These are phyloP conservation scores for Calonectria ilicicola DNA, from an alignment of 2,329 filamentous ascomycete genomes.

Conservation along the genomic window DNA sequence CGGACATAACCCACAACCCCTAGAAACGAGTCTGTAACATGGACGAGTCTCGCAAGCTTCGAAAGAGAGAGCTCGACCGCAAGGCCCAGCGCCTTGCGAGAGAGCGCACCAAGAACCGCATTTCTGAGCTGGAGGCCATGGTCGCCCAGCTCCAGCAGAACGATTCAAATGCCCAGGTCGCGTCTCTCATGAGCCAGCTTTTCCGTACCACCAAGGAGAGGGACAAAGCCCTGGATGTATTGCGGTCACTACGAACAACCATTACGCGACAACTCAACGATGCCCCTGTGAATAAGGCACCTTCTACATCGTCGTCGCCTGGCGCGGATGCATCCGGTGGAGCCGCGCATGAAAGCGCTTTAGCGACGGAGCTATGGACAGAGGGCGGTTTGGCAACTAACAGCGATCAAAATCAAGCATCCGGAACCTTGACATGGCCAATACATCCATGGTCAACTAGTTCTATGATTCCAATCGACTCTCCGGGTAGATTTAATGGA, in stretches of 20 bases:
- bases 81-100: slow-evolving; percentile 46
- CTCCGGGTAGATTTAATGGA: neutral
- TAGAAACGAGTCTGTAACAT: slow-evolving; percentile 6
- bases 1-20: neutral
- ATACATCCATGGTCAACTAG: neutral
- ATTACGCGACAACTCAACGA: slow-evolving; percentile 29
- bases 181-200: slow-evolving; percentile 41
- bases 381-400: neutral
- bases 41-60: slow-evolving; percentile 35
- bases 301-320: neutral
- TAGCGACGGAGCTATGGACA: neutral
- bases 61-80: slow-evolving; percentile 49
- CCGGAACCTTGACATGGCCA: neutral
- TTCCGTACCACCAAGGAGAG: slow-evolving; percentile 40
- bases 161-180: slow-evolving; percentile 40
- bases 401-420: neutral
- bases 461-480: neutral
- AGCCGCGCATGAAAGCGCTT: neutral
- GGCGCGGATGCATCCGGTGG: neutral
- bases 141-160: slow-evolving; percentile 41
- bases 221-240: slow-evolving; percentile 32
- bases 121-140: slow-evolving; percentile 45
- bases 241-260: slow-evolving; percentile 28
- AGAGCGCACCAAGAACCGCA: slow-evolving; percentile 47
- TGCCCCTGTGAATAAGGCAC: neutral